phyloP scores from a whole-genome alignment of 192 early-diverging fungal species.

The Backusella tarrabulga region DNA sequence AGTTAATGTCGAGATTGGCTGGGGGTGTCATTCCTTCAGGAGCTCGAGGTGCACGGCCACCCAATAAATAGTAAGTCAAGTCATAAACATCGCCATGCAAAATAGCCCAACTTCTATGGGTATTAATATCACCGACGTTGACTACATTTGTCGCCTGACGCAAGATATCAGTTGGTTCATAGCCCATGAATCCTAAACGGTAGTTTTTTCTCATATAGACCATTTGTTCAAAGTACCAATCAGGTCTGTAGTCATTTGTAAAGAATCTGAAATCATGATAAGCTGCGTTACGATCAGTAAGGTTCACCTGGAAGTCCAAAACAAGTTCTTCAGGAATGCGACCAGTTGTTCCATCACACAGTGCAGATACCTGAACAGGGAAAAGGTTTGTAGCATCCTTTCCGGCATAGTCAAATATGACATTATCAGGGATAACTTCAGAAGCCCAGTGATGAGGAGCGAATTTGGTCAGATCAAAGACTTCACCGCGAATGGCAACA shows the following conservation, averaged over 20 bases:
- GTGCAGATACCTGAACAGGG: slow-evolving; percentile 71
- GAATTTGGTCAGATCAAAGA: slow-evolving; percentile 76
- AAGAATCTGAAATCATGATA: slow-evolving; percentile 77
- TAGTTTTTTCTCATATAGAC: slow-evolving; percentile 61
- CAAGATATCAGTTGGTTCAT: slow-evolving; percentile 56
- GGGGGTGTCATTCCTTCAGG: slow-evolving; percentile 41
- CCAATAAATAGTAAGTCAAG: slow-evolving; percentile 65
- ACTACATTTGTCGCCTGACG: slow-evolving; percentile 49
- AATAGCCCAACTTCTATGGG: slow-evolving; percentile 56
- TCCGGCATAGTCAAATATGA: slow-evolving; percentile 48
- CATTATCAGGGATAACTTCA: slow-evolving; percentile 38
- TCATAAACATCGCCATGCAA: slow-evolving; percentile 75
- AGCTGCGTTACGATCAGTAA: slow-evolving; percentile 49
- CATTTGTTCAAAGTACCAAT: slow-evolving; percentile 72
- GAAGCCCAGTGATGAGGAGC: slow-evolving; percentile 52
- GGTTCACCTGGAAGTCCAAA: slow-evolving; percentile 52
- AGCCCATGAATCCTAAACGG: slow-evolving; percentile 68
- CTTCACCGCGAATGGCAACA: slow-evolving; percentile 73
- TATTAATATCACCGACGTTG: slow-evolving; percentile 39
- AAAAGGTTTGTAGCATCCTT: slow-evolving; percentile 65
- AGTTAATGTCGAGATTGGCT: slow-evolving; percentile 47
- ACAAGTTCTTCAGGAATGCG: slow-evolving; percentile 46
- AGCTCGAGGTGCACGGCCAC: slow-evolving; percentile 46
- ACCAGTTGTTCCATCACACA: slow-evolving; percentile 60
- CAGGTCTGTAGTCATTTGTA: slow-evolving; percentile 61